Base-by-base conservation (phyloP, 805 yeast species). In the Ogataea wickerhamii region DNA sequence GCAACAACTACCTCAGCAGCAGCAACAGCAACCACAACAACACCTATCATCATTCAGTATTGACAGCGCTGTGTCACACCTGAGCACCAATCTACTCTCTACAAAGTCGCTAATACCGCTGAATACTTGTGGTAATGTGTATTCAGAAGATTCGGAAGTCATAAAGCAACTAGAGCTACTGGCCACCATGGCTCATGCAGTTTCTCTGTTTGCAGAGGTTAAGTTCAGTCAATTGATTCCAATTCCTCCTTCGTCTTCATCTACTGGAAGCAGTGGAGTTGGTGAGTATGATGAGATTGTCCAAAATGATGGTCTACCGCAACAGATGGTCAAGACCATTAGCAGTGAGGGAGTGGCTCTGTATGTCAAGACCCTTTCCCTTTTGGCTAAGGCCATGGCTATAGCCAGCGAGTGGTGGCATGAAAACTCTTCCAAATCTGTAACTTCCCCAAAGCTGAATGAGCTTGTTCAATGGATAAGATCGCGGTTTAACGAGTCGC, bases 331-430 rank as follows among this genome's bases (percentile, higher is more conserved):
- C 27, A 73, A 71, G 41, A 62, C 71, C 8, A 65, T 88, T 4
- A 79, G 94, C 42, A 88, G 84, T 49, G 98, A 93, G 57, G 94
- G 97, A 2, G 78, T 88, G 16, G 81, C 81, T 1, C 65, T 91
- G 39, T 91, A 88, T 61, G 82, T 88, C 45, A 91, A 89, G 61
- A 76, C 94, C 0, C 69, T 93, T 32, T 79, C 95, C 1, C 64
- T 89, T 12, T 69, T 91, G 36, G 91, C 96, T 0, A 78, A 73
- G 43, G 95, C 96, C 0, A 89, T 91, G 94, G 73, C 78, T 34
- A 60, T 79, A 28, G 95, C 96, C 1, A 78, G 89, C 29, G 80
- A 73, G 11, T 93, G 98, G 97, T 93, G 98, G 98, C 73, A 76
- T 44, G 67, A 66, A 23, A 64, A 72, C 42, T 58, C 53, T 19